phyloP scores from a whole-genome alignment of 768 basidiomycete genomes.

The Daedalea quercina region DNA sequence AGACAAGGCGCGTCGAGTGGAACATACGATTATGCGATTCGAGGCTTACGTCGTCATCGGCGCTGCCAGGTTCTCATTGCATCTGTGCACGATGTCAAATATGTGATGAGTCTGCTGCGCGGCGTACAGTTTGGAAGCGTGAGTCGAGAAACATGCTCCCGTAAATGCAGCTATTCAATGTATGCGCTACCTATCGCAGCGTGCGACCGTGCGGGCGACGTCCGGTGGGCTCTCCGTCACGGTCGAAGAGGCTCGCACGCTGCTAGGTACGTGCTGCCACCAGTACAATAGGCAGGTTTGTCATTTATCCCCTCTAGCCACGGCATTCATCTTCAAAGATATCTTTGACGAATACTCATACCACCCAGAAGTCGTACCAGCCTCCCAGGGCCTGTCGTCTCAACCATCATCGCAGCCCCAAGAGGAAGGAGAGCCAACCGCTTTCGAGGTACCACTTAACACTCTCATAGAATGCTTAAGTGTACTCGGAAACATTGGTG shows the following conservation, averaged over 20 bases:
- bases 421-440: constrained; percentile 20
- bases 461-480: constrained; percentile 87
- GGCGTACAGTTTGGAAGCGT: constrained; percentile 81
- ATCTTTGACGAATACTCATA: constrained; percentile 80
- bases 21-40: not conserved
- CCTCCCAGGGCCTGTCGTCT: constrained; percentile 8
- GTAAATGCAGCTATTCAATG: not conserved
- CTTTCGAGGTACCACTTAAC: constrained; percentile 80
- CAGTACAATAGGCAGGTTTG: not conserved
- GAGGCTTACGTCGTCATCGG: not conserved
- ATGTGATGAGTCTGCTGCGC: constrained; percentile 70
- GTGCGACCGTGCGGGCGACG: constrained; percentile 70
- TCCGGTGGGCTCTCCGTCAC: constrained; percentile 65
- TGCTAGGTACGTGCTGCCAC: constrained; percentile 49
- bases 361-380: constrained; percentile 31
- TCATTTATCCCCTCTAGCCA: constrained; percentile 40
- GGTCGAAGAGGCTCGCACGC: constrained; percentile 79
- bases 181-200: constrained; percentile 29
- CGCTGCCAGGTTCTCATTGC: constrained; percentile 52
- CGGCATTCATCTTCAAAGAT: constrained; percentile 71
- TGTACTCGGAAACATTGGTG: constrained; percentile 79
- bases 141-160: constrained; percentile 22
- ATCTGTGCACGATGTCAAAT: constrained; percentile 76
- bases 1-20: not conserved
- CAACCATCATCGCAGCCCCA: constrained; percentile 18